phyloP scores from a whole-genome alignment of 495 filamentous ascomycete species.

The Penicillium flavigenum region DNA sequence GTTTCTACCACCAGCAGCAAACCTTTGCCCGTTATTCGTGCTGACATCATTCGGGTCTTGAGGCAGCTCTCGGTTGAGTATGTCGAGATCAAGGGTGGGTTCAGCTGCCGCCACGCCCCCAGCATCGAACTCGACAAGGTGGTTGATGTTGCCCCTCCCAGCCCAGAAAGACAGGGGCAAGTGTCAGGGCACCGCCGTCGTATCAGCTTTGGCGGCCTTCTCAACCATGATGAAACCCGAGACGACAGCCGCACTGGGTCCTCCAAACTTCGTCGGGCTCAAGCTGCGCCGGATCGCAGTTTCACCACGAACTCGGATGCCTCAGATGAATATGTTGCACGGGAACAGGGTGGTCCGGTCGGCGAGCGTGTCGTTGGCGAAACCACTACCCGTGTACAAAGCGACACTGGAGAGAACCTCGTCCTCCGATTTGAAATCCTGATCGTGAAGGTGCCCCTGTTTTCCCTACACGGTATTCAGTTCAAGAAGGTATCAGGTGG shows the following conservation, averaged over 20 bases:
- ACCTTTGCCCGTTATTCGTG: constrained; percentile 76
- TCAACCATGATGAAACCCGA: constrained; percentile 57
- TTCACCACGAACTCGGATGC: constrained; percentile 74
- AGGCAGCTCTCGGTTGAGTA: constrained; percentile 85
- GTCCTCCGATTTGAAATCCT: constrained; percentile 91
- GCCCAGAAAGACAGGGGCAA: constrained; percentile 52
- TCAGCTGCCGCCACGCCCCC: constrained; percentile 81
- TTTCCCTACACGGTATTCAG: constrained; percentile 92
- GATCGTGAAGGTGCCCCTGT: constrained; percentile 94
- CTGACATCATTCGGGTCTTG: constrained; percentile 89
- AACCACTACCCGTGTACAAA: constrained; percentile 83
- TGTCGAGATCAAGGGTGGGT: constrained; percentile 89
- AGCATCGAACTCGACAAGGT: constrained; percentile 84
- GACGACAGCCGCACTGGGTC: constrained; percentile 35
- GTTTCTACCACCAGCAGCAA: constrained; percentile 95
- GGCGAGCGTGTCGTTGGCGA: constrained; percentile 64
- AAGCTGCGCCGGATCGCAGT: constrained; percentile 61
- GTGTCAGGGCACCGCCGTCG: constrained; percentile 64
- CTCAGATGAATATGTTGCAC: constrained; percentile 67
- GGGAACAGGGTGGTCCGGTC: constrained; percentile 38
- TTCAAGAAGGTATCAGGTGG: constrained; percentile 96
- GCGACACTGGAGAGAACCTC: constrained; percentile 75
- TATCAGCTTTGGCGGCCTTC: constrained; percentile 78
- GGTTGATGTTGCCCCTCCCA: constrained; percentile 55
- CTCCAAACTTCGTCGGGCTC: constrained; percentile 36